Percentiles rank a stretch among this genome's conserved stretches.
Conservation (phyloP, 2,329 filamentous ascomycete species). For the Alternaria ventricosa region DNA sequence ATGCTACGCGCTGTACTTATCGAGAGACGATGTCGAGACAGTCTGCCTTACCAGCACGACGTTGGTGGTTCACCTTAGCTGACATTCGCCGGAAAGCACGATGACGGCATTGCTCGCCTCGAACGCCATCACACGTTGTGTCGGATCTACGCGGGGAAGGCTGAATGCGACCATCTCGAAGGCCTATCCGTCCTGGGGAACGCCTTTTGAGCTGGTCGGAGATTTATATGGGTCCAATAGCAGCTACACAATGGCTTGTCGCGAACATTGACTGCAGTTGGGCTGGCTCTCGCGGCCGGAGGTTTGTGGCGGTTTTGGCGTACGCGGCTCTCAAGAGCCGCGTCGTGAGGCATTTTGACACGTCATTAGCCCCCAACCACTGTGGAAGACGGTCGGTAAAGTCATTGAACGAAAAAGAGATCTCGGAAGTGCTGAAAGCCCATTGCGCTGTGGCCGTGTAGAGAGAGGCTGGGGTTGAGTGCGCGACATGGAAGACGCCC, state of each 20-base stretch:
- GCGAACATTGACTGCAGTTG: neutral
- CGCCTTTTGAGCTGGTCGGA: neutral
- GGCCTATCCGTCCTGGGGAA: neutral
- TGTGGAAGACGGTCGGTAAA: no score
- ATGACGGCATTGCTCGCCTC: conserved; percentile 23
- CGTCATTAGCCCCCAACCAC: neutral
- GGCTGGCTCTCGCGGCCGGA: neutral
- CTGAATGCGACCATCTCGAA: conserved; percentile 10
- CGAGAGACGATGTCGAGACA: neutral
- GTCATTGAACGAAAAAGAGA: neutral
- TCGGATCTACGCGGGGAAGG: conserved; percentile 21
- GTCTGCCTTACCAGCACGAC: neutral
- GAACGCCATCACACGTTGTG: conserved; percentile 15
- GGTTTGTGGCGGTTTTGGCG: neutral
- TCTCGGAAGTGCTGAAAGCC: neutral
- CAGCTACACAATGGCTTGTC: neutral
- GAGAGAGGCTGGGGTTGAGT: neutral
- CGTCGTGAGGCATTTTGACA: neutral
- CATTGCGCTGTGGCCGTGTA: neutral
- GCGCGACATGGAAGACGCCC: neutral
- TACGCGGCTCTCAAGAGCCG: neutral
- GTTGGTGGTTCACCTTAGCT: conserved; percentile 1
- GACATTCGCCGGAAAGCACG: conserved; percentile 12
- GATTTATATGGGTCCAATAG: neutral
- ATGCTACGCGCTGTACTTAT: neutral